Percentiles rank a stretch among this genome's conserved stretches.
Conservation (phyloP, 2,329 filamentous ascomycete species). For the Xylaria sp. region DNA sequence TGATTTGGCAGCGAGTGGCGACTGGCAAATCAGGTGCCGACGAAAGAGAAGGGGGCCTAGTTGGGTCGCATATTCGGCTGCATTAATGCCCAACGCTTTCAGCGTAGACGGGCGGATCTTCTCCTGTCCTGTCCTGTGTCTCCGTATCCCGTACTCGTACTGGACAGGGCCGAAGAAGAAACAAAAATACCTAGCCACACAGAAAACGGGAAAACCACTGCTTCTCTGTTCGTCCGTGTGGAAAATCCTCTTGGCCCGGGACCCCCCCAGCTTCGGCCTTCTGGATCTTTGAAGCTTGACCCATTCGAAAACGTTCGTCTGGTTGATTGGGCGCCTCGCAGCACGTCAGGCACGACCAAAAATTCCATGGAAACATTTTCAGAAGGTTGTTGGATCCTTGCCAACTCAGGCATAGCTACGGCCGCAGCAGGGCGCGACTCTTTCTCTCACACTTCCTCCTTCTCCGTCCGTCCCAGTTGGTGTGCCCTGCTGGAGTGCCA, state of each 20-base stretch:
- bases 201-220: not conserved
- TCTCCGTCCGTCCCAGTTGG: not conserved
- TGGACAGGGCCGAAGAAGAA: too few species aligned
- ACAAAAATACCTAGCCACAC: slow-evolving; percentile 4
- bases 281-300: slow-evolving; percentile 2
- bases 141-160: too few species aligned
- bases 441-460: not conserved
- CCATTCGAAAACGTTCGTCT: slow-evolving; percentile 28
- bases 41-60: slow-evolving; percentile 15
- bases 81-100: slow-evolving; percentile 29
- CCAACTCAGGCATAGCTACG: slow-evolving; percentile 19
- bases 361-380: slow-evolving; percentile 20
- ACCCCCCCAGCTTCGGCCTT: slow-evolving; percentile 8
- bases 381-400: slow-evolving; percentile 20
- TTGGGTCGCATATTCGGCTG: slow-evolving; percentile 25
- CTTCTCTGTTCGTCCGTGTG: slow-evolving; percentile 4
- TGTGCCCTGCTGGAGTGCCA: slow-evolving; percentile 1
- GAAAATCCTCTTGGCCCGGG: not conserved
- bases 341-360: slow-evolving; percentile 30
- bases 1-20: slow-evolving; percentile 24
- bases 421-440: slow-evolving; percentile 2
- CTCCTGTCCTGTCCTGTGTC: too few species aligned
- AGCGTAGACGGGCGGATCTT: slow-evolving; percentile 18
- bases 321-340: slow-evolving; percentile 31
- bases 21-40: slow-evolving; percentile 9